Evolutionary conservation across 1,284 basidiomycete genomes (phyloP), one percentile per base, ranked within the genome.

Genomic region (Sporisorium reilianum): DNA sequence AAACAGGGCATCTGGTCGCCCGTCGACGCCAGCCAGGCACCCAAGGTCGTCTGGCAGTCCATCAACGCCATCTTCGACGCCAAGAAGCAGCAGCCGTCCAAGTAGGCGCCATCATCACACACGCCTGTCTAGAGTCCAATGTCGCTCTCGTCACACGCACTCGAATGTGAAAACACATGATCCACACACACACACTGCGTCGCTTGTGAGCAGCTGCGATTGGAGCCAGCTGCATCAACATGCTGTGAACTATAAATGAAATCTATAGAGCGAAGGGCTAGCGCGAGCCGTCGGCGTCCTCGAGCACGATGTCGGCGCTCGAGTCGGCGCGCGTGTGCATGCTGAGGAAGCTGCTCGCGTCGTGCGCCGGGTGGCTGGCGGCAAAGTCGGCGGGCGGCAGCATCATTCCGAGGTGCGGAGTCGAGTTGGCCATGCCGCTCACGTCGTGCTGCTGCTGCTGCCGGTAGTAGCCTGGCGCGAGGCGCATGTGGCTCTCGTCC

Each of bases 11-110:
- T 85, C 62, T 80, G 84, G 82, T 49, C 58, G 10, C 91, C 91
- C 46, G 89, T 99, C 75, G 96, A 99, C 84, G 96, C 95, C 63
- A 92, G 95, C 28, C 96, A 98, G 87, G 90, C 91, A 45, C 96
- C 96, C 18, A 89, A 88, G 70, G 89, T 97, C 64, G 95, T 98
- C 28, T 98, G 95, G 95, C 90, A 92, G 75, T 90, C 90, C 86
- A 87, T 97, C 78, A 87, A 74, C 34, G 82, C 81, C 53, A 85
- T 86, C 54, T 85, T 87, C 59, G 74, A 84, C 32, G 67, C 77
- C 28, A 75, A 64, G 38, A 52, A 65, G 57, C 36, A 41, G 16
- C 34, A 45, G 18, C 26, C 62, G 28, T 44, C 45, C 40, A 65
- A 71, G 59, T 65, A 58, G 26, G 40, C 11, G 22, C 45, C 23